Evolutionary conservation across 1,284 basidiomycete species (phyloP), one percentile per base, ranked within the genome.

Genomic region (Boletus mariae): DNA sequence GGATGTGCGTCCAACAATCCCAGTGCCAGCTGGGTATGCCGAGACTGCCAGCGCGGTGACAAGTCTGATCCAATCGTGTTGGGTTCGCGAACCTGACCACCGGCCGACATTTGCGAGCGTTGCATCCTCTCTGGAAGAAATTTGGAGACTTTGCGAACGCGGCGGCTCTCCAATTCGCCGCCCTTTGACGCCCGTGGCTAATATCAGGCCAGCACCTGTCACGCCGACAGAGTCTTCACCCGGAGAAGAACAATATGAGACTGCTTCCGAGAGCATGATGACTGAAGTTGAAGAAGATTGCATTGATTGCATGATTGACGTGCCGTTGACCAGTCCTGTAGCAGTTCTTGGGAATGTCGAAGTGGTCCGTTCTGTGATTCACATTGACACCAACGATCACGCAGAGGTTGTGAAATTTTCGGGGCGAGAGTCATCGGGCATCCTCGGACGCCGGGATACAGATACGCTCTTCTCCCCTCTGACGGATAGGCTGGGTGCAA

Each of bases 1-100:
- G 56, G 75, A 85, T 53, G 75, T 73, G 51, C 79, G 85, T 2
- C 79, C 82, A 0, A 64, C 72, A 1, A 67, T 84, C 26, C 84
- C 84, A 0, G 15, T 42, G 0, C 61, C 61, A 7, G 65, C 66
- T 12, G 66, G 56, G 15, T 54, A 60, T 38, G 57, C 42, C 2
- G 62, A 59, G 37, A 51, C 63, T 47, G 51, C 54, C 4, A 58
- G 53, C 41, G 53, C 64, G 37, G 52, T 68, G 4, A 61, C 79
- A 9, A 66, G 69, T 49, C 63, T 83, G 44, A 68, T 85, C 34
- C 61, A 65, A 8, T 35, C 59, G 4, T 82, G 80, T 59, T 87
- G 84, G 84, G 64, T 71, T 28, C 70, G 68, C 6, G 67, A 76
- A 20, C 77, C 82, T 0, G 58, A 61, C 4, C 43, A 55, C 5